Base-by-base conservation (phyloP, 495 filamentous ascomycete genomes). In the Talaromyces trachyspermus region DNA sequence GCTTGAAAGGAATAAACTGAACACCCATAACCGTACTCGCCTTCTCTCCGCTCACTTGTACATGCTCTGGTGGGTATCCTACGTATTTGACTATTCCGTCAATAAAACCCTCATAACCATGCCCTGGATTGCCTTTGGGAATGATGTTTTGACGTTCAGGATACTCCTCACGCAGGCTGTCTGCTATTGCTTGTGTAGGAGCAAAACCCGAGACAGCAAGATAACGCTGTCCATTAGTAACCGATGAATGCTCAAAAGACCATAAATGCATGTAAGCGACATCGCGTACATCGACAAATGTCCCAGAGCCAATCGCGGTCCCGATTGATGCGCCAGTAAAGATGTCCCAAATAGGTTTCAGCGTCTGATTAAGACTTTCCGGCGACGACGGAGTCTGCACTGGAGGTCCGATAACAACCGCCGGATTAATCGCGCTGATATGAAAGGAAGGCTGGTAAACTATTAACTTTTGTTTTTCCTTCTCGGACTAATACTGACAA, bases 251-350 rank as follows among this genome's bases (percentile, higher is more conserved):
- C 5, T 46, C 1, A n/a, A 36, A n/a, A 5, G 43, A 14, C 15
- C 30, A 46, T 4, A 46, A 10, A 15, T 18, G 18, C 17, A 46
- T 18, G 6, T 17, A 17, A 33, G 43, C 43, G 2, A 46, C 65
- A 53, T 86, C 82, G 1, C 77, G 67, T 32, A 80, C 79, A 57
- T 84, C 76, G 3, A 76, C 66, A 57, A 69, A 83, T 1, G 68
- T 50, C 18, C 49, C 59, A 15, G 70, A 68, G 14, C 47, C 25
- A 9, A 46, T 17, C 1, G 64, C 68, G 0, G 56, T 39, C 7
- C 79, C 72, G 25, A 80, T 64, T 25, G 54, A 38, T 11, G 30
- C 4, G 17, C 80, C 79, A 32, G 65, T 56, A 2, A 79, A 50
- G 2, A 77, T 58, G 17, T 59, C 60, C 59, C 73, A 11, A 66